Conservation (phyloP, 176 grass and related monocot genomes). For the Musa troglodytarum region DNA sequence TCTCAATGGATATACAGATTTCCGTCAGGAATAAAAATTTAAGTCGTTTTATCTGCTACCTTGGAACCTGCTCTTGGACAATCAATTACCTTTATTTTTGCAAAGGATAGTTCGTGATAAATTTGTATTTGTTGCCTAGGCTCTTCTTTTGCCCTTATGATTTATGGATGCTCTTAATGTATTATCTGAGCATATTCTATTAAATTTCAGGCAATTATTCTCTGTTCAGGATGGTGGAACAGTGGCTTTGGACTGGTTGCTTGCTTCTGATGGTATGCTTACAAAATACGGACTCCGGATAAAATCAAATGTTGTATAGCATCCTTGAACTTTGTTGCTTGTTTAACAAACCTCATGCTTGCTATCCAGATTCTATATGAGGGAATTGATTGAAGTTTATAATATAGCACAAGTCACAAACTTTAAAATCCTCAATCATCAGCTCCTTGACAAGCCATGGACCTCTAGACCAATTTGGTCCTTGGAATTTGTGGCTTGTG, state of each 20-base stretch:
- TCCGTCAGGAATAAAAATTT: not conserved
- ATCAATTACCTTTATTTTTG: not conserved
- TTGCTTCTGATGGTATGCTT: constrained; percentile 50
- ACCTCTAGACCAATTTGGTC: no score
- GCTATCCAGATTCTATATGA: no score
- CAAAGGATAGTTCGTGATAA: not conserved
- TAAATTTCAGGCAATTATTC: constrained; percentile 66
- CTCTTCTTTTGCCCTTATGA: constrained; percentile 9
- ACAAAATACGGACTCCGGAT: not conserved
- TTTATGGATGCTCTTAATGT: constrained; percentile 8
- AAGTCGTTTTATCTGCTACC: not conserved
- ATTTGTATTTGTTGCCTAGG: not conserved
- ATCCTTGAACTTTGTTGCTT: constrained; percentile 61
- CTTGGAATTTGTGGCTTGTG: no score
- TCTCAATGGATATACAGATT: no score
- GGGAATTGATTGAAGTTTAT: no score
- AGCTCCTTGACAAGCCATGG: no score
- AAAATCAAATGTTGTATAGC: not conserved
- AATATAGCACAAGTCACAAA: no score
- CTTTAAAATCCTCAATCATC: no score
- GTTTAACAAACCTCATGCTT: not conserved
- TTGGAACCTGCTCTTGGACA: not conserved
- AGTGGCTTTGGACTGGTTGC: constrained; percentile 84
- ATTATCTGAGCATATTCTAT: constrained; percentile 11
- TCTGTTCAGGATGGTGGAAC: constrained; percentile 75